Conservation (phyloP, 2,329 filamentous ascomycete species). For the Paracamarosporium sp. region DNA sequence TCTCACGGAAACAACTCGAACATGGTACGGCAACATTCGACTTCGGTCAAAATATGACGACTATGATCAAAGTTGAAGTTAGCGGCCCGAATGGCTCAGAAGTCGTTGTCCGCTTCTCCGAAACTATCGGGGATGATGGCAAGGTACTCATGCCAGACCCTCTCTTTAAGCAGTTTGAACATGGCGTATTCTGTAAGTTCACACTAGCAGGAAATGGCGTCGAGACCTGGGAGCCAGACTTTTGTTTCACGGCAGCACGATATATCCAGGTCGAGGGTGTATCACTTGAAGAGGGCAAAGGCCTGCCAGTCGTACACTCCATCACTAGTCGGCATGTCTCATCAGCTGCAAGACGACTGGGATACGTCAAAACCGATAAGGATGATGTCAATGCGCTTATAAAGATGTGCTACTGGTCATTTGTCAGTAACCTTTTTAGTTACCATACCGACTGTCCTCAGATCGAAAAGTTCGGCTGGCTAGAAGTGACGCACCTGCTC, state of each 20-base stretch:
- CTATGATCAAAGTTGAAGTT: neutral
- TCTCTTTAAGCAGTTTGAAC: neutral
- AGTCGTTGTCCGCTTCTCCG: neutral
- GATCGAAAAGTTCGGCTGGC: constrained; percentile 56
- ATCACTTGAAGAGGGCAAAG: neutral
- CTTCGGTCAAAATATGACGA: neutral
- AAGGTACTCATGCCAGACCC: neutral
- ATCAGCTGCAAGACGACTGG: constrained; percentile 46
- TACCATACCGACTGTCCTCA: constrained; percentile 54
- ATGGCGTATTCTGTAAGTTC: neutral
- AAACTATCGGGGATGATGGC: neutral
- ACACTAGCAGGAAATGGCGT: neutral
- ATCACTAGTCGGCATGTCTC: constrained; percentile 39
- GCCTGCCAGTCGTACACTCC: neutral
- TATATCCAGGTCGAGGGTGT: neutral
- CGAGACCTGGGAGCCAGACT: neutral
- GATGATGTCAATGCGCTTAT: constrained; percentile 52
- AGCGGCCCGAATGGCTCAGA: neutral
- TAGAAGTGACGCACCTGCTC: constrained; percentile 56
- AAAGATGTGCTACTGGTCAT: constrained; percentile 55
- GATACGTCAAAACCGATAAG: constrained; percentile 48
- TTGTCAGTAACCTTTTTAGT: constrained; percentile 39
- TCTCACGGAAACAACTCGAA: neutral
- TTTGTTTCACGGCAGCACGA: neutral
- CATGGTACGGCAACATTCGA: neutral